Percentiles rank a stretch among this genome's conserved stretches.
These are phyloP conservation scores for Reticulascus tulasneorum DNA, from an alignment of 2,329 filamentous ascomycete species.

Conservation along the genomic window DNA sequence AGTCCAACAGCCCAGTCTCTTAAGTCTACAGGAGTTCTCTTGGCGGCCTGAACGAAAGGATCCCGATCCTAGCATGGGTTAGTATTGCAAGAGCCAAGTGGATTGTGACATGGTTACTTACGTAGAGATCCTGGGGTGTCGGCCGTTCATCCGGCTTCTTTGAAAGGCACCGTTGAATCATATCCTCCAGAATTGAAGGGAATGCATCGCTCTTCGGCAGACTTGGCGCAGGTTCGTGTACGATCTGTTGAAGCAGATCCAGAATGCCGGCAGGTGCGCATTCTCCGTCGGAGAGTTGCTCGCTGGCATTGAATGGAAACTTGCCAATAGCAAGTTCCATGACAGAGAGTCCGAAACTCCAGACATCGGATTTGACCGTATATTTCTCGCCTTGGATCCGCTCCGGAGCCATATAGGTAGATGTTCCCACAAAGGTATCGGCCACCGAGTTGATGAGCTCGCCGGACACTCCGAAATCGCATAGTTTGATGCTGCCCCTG, in stretches of 20 bases:
- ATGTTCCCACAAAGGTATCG: slow-evolving; percentile 96
- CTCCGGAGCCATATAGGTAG: slow-evolving; percentile 98
- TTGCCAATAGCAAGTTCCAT: slow-evolving; percentile 98
- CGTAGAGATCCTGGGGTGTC: slow-evolving; percentile 89
- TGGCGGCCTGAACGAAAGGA: slow-evolving; percentile 91
- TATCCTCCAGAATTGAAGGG: slow-evolving; percentile 89
- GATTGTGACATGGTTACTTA: slow-evolving; percentile 41
- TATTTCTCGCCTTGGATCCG: slow-evolving; percentile 96
- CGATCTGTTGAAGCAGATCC: slow-evolving; percentile 93
- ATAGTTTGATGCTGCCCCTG: slow-evolving; percentile 89
- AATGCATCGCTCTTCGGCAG: slow-evolving; percentile 97
- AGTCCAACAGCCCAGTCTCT: slow-evolving; percentile 89
- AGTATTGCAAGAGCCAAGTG: slow-evolving; percentile 12
- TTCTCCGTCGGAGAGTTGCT: slow-evolving; percentile 67
- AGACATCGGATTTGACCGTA: slow-evolving; percentile 97
- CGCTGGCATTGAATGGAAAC: slow-evolving; percentile 83
- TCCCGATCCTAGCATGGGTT: slow-evolving; percentile 68
- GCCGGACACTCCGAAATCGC: slow-evolving; percentile 97
- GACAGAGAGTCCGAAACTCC: slow-evolving; percentile 91
- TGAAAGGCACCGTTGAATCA: slow-evolving; percentile 91
- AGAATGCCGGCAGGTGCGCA: slow-evolving; percentile 90
- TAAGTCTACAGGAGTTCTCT: slow-evolving; percentile 91
- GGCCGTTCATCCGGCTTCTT: slow-evolving; percentile 87
- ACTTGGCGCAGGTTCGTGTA: slow-evolving; percentile 89
- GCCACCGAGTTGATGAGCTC: slow-evolving; percentile 97